Evolutionary conservation across 495 filamentous ascomycete species (phyloP).

Genomic region (Xylaria intraflava): DNA sequence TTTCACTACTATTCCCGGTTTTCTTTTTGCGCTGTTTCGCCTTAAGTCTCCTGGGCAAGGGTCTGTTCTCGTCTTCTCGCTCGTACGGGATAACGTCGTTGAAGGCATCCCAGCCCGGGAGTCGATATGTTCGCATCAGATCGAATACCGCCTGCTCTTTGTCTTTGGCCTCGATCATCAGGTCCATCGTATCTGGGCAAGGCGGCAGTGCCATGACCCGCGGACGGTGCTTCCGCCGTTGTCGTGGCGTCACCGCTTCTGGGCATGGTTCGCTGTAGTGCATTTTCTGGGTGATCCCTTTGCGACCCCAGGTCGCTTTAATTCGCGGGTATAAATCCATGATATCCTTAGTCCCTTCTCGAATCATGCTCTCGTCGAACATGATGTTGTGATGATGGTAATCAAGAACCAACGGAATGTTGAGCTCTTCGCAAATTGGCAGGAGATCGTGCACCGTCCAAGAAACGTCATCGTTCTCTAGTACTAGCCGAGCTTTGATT

Average conservation of each 20-base stretch:
- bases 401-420: constrained; percentile 88
- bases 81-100: constrained; percentile 74
- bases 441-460: constrained; percentile 90
- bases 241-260: constrained; percentile 64
- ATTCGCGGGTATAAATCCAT: constrained; percentile 56
- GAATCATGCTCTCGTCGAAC: constrained; percentile 62
- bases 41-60: constrained; percentile 35
- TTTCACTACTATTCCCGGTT: constrained; percentile 41
- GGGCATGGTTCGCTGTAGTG: constrained; percentile 82
- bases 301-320: constrained; percentile 74
- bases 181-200: constrained; percentile 73
- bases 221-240: constrained; percentile 77
- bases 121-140: constrained; percentile 77
- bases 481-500: constrained; percentile 73
- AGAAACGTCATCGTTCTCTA: constrained; percentile 89
- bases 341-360: constrained; percentile 85
- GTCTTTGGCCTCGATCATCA: constrained; percentile 98
- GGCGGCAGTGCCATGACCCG: constrained; percentile 74
- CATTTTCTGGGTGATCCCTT: constrained; percentile 90
- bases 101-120: constrained; percentile 68
- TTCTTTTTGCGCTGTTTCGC: constrained; percentile 41
- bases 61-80: constrained; percentile 71
- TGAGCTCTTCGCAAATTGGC: constrained; percentile 84
- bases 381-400: constrained; percentile 96
- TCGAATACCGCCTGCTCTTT: constrained; percentile 98